Evolutionary conservation across 1,284 basidiomycete genomes (phyloP), one percentile per base, ranked within the genome.

Genomic region (Rugosomyces carneus): DNA sequence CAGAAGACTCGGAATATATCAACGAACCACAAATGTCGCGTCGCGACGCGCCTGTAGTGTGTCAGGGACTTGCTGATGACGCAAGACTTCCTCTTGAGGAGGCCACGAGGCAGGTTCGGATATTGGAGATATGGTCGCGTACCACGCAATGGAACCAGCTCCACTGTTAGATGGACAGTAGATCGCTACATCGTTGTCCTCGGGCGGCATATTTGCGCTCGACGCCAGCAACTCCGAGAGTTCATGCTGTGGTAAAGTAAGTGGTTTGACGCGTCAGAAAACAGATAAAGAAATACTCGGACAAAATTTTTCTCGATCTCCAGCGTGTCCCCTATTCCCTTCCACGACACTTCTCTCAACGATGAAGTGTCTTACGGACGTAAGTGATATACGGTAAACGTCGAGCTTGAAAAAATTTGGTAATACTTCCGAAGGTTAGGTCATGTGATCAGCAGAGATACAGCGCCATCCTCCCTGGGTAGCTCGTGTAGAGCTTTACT

Each of bases 371-470:
- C 45, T n/a, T 44, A 29, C 36, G 31, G 26, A 37, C 32, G 32
- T 19, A 34, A 7, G 31, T 34, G 4, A 1, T 34, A 16, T 34
- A 24, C 26, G 24, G 44, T 40, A 38, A 46, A 41, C 39, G 35
- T 15, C 11, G 11, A n/a, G n/a, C n/a, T n/a, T n/a, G n/a, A 10
- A 18, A 8, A 42, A 37, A 44, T 46, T 51, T 47, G 27, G 45
- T 49, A 46, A 45, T 44, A 39, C 47, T 32, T 34, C 27, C 45
- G 41, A n/a, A n/a, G n/a, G 13, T 27, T n/a, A 11, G 21, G 4
- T 21, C 52, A 53, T 49, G 52, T 53, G 52, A 53, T 16, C 21
- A 27, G 37, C 40, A 48, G 37, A 37, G 21, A 23, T 23, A 7
- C 7, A n/a, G n/a, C n/a, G n/a, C n/a, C n/a, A n/a, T n/a, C n/a